phyloP scores from a whole-genome alignment of 1,284 basidiomycete species.

The Nidula niveotomentosa region DNA sequence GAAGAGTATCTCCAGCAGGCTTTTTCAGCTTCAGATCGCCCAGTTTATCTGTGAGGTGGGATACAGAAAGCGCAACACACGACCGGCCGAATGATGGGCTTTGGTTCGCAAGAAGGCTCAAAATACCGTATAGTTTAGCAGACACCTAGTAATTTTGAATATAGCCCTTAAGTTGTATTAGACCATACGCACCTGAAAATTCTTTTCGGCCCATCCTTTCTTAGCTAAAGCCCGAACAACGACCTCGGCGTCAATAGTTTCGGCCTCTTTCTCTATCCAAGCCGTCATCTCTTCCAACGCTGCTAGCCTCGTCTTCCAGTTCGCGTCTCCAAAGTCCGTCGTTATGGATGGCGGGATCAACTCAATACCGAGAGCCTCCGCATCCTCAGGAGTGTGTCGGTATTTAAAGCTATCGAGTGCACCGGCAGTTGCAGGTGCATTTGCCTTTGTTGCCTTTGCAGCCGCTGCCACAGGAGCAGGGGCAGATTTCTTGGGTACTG shows the following conservation, averaged over 20 bases:
- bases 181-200: conserved; percentile 80
- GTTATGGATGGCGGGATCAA: conserved; percentile 75
- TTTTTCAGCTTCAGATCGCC: conserved; percentile 98
- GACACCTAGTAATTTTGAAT: conserved; percentile 64
- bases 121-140: conserved; percentile 80
- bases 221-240: conserved; percentile 90
- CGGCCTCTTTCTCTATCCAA: conserved; percentile 78
- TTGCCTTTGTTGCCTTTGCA: conserved; percentile 11
- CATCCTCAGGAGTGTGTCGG: conserved; percentile 91
- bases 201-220: conserved; percentile 98
- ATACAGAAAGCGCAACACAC: conserved; percentile 80
- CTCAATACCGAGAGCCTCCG: conserved; percentile 78
- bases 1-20: conserved; percentile 88
- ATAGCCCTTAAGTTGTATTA: not conserved
- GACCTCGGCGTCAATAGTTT: conserved; percentile 84
- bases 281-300: conserved; percentile 84
- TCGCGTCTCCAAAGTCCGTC: conserved; percentile 77
- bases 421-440: conserved; percentile 40
- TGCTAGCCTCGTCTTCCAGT: conserved; percentile 93
- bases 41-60: conserved; percentile 92
- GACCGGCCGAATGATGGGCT: conserved; percentile 87
- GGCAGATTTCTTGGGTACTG: conserved; percentile 8
- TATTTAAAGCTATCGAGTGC: conserved; percentile 87
- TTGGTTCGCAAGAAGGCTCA: conserved; percentile 73
- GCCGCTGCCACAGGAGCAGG: conserved; percentile 20